phyloP scores from a whole-genome alignment of 1,284 basidiomycete species.

The Anthracocystis walkeri region DNA sequence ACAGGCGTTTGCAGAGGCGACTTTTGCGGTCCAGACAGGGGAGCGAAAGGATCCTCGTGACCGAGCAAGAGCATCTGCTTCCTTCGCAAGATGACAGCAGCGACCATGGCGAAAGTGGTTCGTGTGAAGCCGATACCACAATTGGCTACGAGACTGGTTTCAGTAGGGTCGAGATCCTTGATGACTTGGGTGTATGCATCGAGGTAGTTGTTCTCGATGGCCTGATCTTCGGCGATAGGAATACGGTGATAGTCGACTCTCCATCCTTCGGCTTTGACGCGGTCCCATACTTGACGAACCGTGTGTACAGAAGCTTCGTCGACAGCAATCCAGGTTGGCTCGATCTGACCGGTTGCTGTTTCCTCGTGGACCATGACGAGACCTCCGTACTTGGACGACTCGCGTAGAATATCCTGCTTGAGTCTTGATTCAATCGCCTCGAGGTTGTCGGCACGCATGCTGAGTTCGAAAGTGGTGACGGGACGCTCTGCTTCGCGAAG shows the following conservation, averaged over 20 bases:
- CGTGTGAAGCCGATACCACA: conserved; percentile 97
- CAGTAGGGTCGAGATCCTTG: conserved; percentile 81
- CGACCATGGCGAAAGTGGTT: conserved; percentile 97
- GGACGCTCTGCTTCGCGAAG: conserved; percentile 91
- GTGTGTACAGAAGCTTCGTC: conserved; percentile 87
- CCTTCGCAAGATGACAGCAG: conserved; percentile 87
- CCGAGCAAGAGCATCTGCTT: conserved; percentile 85
- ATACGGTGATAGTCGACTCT: conserved; percentile 79
- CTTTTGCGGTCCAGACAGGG: conserved; percentile 27
- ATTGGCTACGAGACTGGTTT: conserved; percentile 89
- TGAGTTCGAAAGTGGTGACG: conserved; percentile 81
- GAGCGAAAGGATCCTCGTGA: conserved; percentile 79
- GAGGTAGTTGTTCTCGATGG: conserved; percentile 72
- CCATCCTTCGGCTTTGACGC: conserved; percentile 85
- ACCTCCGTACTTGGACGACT: conserved; percentile 87
- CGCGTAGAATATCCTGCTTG: conserved; percentile 92
- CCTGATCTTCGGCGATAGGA: conserved; percentile 78
- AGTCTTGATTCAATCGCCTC: conserved; percentile 89
- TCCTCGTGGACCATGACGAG: conserved; percentile 93
- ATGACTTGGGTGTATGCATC: conserved; percentile 91
- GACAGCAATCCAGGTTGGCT: conserved; percentile 94
- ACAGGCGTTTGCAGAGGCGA: conserved; percentile 31
- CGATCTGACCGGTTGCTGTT: conserved; percentile 65
- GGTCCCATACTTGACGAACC: conserved; percentile 80
- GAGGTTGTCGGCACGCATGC: conserved; percentile 91